Conservation (phyloP, 2,329 filamentous ascomycete species). For the Penicillium sclerotigenum region DNA sequence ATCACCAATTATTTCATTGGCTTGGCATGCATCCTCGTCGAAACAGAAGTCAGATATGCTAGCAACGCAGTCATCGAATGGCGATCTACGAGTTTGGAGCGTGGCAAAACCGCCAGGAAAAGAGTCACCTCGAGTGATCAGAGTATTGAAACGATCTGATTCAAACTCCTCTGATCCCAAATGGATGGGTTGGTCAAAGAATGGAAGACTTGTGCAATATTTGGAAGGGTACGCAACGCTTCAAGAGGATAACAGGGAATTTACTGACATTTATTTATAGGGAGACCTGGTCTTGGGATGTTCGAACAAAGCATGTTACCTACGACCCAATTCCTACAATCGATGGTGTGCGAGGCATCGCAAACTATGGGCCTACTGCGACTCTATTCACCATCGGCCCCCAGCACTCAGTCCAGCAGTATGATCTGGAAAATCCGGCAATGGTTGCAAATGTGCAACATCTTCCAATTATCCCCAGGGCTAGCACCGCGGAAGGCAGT, state of each 20-base stretch:
- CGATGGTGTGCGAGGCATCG: slow-evolving; percentile 74
- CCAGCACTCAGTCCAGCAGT: slow-evolving; percentile 89
- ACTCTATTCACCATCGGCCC: slow-evolving; percentile 85
- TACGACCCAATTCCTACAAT: slow-evolving; percentile 84
- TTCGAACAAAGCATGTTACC: slow-evolving; percentile 93
- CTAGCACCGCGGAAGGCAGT: slow-evolving; percentile 72
- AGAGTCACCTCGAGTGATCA: slow-evolving; percentile 82
- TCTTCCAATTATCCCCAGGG: slow-evolving; percentile 71
- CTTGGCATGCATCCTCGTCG: slow-evolving; percentile 95
- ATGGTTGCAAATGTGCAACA: slow-evolving; percentile 88
- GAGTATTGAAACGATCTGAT: slow-evolving; percentile 78
- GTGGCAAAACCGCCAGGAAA: slow-evolving; percentile 73
- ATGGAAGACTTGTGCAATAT: slow-evolving; percentile 90
- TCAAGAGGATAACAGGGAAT: background rate
- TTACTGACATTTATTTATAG: slow-evolving; percentile 43
- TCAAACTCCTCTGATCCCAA: slow-evolving; percentile 72
- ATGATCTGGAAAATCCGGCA: slow-evolving; percentile 80
- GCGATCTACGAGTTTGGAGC: slow-evolving; percentile 94
- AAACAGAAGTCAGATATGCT: slow-evolving; percentile 98
- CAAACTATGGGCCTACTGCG: slow-evolving; percentile 86
- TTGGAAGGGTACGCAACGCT: slow-evolving; percentile 71
- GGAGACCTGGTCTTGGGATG: slow-evolving; percentile 93
- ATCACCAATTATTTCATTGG: slow-evolving; percentile 79
- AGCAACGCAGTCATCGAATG: slow-evolving; percentile 85
- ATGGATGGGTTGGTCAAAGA: slow-evolving; percentile 99